Evolutionary conservation across 495 filamentous ascomycete genomes (phyloP), one percentile per base, ranked within the genome.

Genomic region (Neurospora africana): DNA sequence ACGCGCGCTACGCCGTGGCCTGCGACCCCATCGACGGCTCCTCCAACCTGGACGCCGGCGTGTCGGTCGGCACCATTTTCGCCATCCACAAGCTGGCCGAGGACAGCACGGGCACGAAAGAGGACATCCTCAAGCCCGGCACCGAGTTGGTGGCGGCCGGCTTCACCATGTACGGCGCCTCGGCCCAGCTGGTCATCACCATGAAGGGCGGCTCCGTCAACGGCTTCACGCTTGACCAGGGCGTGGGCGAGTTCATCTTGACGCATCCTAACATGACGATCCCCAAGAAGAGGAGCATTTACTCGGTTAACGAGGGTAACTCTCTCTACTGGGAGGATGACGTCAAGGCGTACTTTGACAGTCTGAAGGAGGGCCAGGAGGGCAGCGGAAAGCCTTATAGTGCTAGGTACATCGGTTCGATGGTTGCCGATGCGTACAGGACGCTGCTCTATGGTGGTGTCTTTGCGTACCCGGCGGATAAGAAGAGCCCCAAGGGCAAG

Each of bases 91-190:
- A 92, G 81, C 88, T 99, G 11, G 87, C 89, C 72, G 87, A 92
- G 2, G 86, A 89, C 71, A 92, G 91, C 4, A 83, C 80, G 19
- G 89, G 91, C 65, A 89, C 87, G 30, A 91, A 92, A 70, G 89
- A 97, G 80, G 93, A 97, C 80, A 86, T 98, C 47, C 87, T 97
- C 71, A 89, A 88, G 80, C 92, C 96, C 1, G 95, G 96, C 43
- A 93, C 92, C 3, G 93, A 96, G 81, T 88, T 98, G 38, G 90
- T 98, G 37, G 95, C 96, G 27, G 90, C 92, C 5, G 95, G 95
- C 3, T 99, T 99, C 85, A 99, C 95, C 81, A 99, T 99, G 95
- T 99, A 99, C 82, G 95, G 95, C 78, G 95, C 95, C 75, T 97
- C 93, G 30, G 91, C 95, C 8, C 94, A 98, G 82, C 86, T 99